These are phyloP conservation scores for Saccharomyces jurei DNA, from an alignment of 805 yeast genomes.

Conservation along the genomic window DNA sequence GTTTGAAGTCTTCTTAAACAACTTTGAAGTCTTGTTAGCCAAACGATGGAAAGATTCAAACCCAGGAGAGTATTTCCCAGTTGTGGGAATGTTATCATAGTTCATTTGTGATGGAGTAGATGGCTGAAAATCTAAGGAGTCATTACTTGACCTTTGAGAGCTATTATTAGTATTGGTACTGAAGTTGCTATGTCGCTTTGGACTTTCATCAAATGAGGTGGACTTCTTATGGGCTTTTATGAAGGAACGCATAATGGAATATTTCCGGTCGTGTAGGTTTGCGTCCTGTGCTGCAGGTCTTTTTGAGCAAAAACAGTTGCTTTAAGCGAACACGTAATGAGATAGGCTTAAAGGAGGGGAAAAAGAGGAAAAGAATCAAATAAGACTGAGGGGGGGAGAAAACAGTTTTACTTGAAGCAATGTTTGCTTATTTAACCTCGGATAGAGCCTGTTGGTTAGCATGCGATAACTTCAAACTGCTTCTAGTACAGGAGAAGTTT, in stretches of 20 bases:
- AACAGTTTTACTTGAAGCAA: not conserved
- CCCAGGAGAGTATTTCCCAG: constrained; percentile 14
- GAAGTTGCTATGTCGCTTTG: constrained; percentile 3
- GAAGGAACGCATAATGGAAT: constrained; percentile 30
- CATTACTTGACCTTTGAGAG: constrained; percentile 10
- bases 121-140: constrained; percentile 8
- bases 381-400: not conserved
- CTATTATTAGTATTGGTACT: not conserved
- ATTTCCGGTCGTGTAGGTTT: not conserved
- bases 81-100: not conserved
- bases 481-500: not conserved
- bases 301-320: not conserved
- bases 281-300: not conserved
- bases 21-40: constrained; percentile 21
- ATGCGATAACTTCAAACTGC: not conserved
- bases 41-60: constrained; percentile 27
- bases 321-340: not conserved
- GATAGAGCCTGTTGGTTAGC: not conserved
- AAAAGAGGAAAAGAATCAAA: not conserved
- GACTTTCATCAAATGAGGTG: constrained; percentile 26
- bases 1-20: constrained; percentile 23
- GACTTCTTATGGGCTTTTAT: constrained; percentile 34
- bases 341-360: not conserved
- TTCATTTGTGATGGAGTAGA: constrained; percentile 11
- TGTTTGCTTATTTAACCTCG: not conserved